Evolutionary conservation across 2,329 filamentous ascomycete genomes (phyloP).

Genomic region (Nannizziopsis arthrosporioides): DNA sequence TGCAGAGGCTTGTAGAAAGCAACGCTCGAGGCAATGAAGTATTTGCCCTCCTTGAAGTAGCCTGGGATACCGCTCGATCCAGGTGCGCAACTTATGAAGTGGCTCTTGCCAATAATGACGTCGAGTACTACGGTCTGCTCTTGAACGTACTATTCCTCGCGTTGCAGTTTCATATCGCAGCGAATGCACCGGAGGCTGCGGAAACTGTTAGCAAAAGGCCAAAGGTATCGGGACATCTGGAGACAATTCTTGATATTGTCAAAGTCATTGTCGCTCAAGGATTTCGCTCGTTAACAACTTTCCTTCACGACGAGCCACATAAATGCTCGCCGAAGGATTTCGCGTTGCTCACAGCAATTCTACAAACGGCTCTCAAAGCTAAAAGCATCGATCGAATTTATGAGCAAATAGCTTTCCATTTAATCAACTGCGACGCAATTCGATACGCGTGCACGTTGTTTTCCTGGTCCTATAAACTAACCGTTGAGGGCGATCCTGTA

Average conservation of each 20-base stretch:
- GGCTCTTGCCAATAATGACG: constrained; percentile 46
- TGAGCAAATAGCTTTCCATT: constrained; percentile 57
- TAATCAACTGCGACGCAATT: constrained; percentile 54
- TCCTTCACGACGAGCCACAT: constrained; percentile 63
- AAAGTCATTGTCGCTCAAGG: constrained; percentile 68
- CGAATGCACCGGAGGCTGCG: constrained; percentile 25
- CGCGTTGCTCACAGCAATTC: constrained; percentile 71
- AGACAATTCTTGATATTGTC: constrained; percentile 65
- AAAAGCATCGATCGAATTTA: constrained; percentile 63
- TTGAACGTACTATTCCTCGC: constrained; percentile 76
- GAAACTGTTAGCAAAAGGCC: constrained; percentile 28
- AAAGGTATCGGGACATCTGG: constrained; percentile 34
- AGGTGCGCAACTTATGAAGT: constrained; percentile 48
- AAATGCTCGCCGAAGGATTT: constrained; percentile 66
- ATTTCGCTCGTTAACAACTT: constrained; percentile 67
- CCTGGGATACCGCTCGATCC: constrained; percentile 50
- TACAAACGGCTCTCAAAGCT: constrained; percentile 72
- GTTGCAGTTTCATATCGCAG: constrained; percentile 44
- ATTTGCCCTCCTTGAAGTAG: constrained; percentile 43
- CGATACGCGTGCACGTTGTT: constrained; percentile 78
- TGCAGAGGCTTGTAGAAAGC: constrained; percentile 61
- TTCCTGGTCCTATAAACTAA: constrained; percentile 82
- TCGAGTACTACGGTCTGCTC: constrained; percentile 67
- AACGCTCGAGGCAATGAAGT: constrained; percentile 42
- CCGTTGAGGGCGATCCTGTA: constrained; percentile 67